These are phyloP conservation scores for Lipomyces yamadae DNA, from an alignment of 805 yeast genomes.

Conservation along the genomic window DNA sequence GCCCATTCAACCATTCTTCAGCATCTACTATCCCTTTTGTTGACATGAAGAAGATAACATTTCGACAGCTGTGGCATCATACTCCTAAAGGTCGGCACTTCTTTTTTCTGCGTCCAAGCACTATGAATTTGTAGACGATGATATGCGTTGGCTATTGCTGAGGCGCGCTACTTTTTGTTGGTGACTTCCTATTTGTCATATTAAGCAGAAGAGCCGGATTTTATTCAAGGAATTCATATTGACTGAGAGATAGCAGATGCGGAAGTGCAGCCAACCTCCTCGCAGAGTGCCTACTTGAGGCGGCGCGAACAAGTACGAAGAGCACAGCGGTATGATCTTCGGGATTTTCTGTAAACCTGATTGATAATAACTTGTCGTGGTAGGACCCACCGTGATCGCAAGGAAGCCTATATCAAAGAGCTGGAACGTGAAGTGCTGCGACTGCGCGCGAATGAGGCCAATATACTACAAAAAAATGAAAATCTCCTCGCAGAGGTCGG, in stretches of 20 bases:
- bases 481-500: constrained; percentile 5
- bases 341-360: background rate
- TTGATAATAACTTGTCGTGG: background rate
- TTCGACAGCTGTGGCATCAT: no score
- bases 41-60: no score
- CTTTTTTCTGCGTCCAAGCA: no score
- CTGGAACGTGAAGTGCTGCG: constrained; percentile 1
- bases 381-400: constrained; percentile 9
- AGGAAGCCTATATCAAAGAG: constrained; percentile 1
- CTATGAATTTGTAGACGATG: background rate
- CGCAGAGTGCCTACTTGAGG: background rate
- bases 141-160: background rate
- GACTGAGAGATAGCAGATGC: background rate
- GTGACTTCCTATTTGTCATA: no score
- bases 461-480: background rate
- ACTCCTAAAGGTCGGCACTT: no score
- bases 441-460: constrained; percentile 5
- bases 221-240: background rate
- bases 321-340: background rate
- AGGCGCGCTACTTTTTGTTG: no score
- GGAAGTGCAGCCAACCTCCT: background rate
- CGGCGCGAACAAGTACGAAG: constrained; percentile 6
- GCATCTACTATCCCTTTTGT: no score
- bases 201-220: no score
- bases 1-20: no score